Conservation (phyloP, 495 filamentous ascomycete genomes). For the Penicillium macrosclerotiorum region DNA sequence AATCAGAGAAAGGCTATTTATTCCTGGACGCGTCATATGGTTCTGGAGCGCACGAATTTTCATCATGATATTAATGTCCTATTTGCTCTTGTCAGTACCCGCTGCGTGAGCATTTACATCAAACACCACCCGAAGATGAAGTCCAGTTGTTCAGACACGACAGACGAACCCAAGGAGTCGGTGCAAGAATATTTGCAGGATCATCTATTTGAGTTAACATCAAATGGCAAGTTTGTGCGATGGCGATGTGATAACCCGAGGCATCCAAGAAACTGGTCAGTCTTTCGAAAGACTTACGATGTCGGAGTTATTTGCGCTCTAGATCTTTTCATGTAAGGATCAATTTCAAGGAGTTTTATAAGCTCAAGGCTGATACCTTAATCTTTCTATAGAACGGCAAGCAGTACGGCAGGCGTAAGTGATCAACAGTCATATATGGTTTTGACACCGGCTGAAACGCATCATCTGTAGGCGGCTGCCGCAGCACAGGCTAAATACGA, state of each 20-base stretch:
- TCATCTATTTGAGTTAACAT: slow-evolving; percentile 30
- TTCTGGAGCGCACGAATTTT: background rate
- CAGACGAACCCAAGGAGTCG: slow-evolving; percentile 17
- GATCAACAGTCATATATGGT: background rate
- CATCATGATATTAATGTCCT: background rate
- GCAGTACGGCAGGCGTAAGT: slow-evolving; percentile 43
- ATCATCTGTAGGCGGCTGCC: slow-evolving; percentile 29
- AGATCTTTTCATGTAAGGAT: slow-evolving; percentile 40
- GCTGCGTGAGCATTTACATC: background rate
- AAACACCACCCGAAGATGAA: slow-evolving; percentile 10
- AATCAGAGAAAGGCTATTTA: background rate
- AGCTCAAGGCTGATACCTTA: slow-evolving; percentile 2
- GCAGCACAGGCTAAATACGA: slow-evolving; percentile 33
- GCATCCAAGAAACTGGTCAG: slow-evolving; percentile 43
- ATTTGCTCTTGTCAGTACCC: background rate
- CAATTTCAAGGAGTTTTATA: background rate
- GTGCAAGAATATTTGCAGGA: slow-evolving; percentile 16
- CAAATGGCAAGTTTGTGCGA: slow-evolving; percentile 35
- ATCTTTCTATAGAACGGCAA: slow-evolving; percentile 29
- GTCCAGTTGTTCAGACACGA: slow-evolving; percentile 1
- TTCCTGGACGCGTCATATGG: background rate
- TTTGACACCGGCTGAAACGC: background rate
- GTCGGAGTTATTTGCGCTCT: slow-evolving; percentile 34
- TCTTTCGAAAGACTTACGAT: slow-evolving; percentile 34
- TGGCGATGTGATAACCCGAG: slow-evolving; percentile 35